Percentiles rank a stretch among this genome's conserved stretches.
Evolutionary conservation across 2,329 filamentous ascomycete genomes (phyloP).

Genomic region (Cladosporium sp.): DNA sequence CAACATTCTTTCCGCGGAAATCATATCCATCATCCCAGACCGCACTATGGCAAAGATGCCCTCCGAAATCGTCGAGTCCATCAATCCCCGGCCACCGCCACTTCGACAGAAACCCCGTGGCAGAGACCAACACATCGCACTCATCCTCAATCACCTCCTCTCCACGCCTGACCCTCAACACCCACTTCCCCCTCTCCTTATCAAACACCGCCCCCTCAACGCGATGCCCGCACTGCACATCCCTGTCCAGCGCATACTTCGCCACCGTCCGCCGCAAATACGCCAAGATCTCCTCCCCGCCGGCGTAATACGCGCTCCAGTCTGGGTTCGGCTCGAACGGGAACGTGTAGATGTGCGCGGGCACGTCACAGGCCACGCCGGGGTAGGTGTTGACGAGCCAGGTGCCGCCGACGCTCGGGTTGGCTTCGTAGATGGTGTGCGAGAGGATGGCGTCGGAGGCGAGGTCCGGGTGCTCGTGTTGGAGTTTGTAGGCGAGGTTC

Average conservation of each 20-base stretch:
- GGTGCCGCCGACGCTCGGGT: constrained; percentile 43
- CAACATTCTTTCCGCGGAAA: constrained; percentile 34
- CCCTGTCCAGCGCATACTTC: constrained; percentile 42
- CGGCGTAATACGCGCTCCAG: constrained; percentile 45
- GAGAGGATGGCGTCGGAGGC: constrained; percentile 34
- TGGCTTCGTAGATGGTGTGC: constrained; percentile 47
- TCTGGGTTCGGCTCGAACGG: constrained; percentile 47
- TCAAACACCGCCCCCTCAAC: constrained; percentile 42
- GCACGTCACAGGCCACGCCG: constrained; percentile 45
- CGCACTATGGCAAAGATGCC: constrained; percentile 39
- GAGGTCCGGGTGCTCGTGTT: constrained; percentile 38
- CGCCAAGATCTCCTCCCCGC: constrained; percentile 43
- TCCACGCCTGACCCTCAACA: constrained; percentile 35
- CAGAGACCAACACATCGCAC: constrained; percentile 40
- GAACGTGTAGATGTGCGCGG: constrained; percentile 42
- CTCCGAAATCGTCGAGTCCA: constrained; percentile 39
- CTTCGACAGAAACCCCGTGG: constrained; percentile 29
- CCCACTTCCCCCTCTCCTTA: constrained; percentile 39
- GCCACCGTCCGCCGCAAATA: constrained; percentile 43
- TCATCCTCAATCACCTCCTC: constrained; percentile 30
- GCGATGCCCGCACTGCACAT: constrained; percentile 41
- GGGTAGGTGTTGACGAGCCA: constrained; percentile 45
- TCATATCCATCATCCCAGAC: constrained; percentile 36
- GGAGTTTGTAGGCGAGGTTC: constrained; percentile 43
- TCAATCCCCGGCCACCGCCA: constrained; percentile 38